A percentile compares a stretch with the other conserved stretches of the same genome.
Evolutionary conservation across 441 rosid species (phyloP).

Genomic region (Erodium texanum): DNA sequence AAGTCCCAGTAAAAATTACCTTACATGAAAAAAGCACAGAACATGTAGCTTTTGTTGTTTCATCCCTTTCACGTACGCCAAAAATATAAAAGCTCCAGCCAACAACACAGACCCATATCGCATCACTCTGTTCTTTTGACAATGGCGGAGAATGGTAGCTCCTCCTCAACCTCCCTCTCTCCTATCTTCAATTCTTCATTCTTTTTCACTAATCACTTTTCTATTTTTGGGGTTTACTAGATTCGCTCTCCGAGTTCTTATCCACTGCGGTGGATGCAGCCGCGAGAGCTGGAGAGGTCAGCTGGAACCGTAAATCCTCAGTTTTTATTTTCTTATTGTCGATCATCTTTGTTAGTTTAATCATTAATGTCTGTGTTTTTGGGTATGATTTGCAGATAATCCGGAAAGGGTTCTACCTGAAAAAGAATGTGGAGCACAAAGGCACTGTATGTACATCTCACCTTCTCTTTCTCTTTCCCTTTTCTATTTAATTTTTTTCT

Average conservation of each 20-base stretch:
- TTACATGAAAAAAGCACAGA: neutral
- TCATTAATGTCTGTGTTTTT: neutral
- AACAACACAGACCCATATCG: too few relatives aligned
- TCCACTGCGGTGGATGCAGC: conserved; percentile 78
- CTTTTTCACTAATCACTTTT: neutral
- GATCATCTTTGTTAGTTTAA: neutral
- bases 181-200: neutral
- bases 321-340: neutral
- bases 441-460: conserved; percentile 48
- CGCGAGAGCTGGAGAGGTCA: conserved; percentile 77
- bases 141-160: conserved; percentile 55
- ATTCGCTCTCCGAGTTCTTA: conserved; percentile 45
- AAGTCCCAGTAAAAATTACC: neutral
- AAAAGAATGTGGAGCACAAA: conserved; percentile 87
- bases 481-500: neutral
- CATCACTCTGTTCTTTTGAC: neutral
- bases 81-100: neutral
- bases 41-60: neutral
- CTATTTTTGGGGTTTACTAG: conserved; percentile 23
- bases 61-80: neutral
- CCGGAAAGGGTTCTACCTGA: conserved; percentile 65
- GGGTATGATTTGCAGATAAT: conserved; percentile 43
- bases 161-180: conserved; percentile 3
- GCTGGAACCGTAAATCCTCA: conserved; percentile 6
- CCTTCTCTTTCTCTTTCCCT: neutral